Conservation (phyloP, 768 basidiomycete species). For the Tremella fuciformis region DNA sequence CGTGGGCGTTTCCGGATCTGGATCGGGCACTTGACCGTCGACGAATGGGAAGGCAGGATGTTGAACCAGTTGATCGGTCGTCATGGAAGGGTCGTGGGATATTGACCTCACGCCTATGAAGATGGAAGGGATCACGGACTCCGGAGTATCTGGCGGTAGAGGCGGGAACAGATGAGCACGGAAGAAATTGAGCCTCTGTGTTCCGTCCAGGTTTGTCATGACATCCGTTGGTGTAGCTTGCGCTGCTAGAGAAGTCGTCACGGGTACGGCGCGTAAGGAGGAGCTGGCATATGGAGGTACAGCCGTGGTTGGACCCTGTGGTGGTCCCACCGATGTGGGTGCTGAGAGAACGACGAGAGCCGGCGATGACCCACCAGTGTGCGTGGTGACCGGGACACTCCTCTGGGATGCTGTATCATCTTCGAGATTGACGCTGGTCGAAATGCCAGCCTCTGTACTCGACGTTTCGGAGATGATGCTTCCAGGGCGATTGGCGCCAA, state of each 20-base stretch:
- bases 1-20: background rate
- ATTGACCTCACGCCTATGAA: slow-evolving; percentile 39
- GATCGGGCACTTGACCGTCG: slow-evolving; percentile 20
- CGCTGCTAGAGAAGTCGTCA: background rate
- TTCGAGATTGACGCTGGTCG: background rate
- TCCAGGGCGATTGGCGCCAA: slow-evolving; percentile 20
- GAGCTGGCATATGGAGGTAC: slow-evolving; percentile 12
- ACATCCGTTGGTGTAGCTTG: slow-evolving; percentile 15
- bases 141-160: slow-evolving; percentile 12
- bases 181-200: slow-evolving; percentile 42
- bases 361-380: background rate
- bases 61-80: slow-evolving; percentile 28
- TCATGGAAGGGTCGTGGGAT: slow-evolving; percentile 26
- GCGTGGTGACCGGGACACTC: background rate
- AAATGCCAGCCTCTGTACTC: background rate
- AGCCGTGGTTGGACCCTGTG: slow-evolving; percentile 24
- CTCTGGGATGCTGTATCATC: slow-evolving; percentile 1
- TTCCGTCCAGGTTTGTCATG: slow-evolving; percentile 23
- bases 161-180: slow-evolving; percentile 42
- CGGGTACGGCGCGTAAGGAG: background rate
- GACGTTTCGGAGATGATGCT: background rate
- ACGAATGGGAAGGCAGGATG: slow-evolving; percentile 34
- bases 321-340: slow-evolving; percentile 16
- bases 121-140: slow-evolving; percentile 37
- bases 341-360: slow-evolving; percentile 7